Evolutionary conservation across 441 rosid genomes (phyloP), one percentile per base, ranked within the genome.

Genomic region (Erysimum cheiri): DNA sequence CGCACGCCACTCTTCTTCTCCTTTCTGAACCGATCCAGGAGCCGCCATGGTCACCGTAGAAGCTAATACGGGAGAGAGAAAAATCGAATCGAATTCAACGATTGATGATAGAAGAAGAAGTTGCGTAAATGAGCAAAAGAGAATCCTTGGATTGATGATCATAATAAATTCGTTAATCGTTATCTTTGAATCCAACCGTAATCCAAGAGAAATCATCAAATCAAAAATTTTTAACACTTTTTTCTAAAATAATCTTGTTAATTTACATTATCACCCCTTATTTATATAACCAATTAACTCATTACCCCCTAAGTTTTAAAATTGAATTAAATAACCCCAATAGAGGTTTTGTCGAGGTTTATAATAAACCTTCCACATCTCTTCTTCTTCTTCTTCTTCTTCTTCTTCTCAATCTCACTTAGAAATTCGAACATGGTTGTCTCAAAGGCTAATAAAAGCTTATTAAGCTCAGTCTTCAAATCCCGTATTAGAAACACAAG

Each of bases 1-100:
- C 9, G 88, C 87, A 15, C 87, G 90, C 95, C 98, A 91, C 75
- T 93, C 96, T 22, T 88, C 97, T 67, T 93, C 92, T 2, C 93
- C 78, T 69, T 84, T 91, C 54, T 76, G 81, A 31, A 79, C 77
- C 22, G 92, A 77, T 32, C 86, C 88, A 19, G 85, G 32, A 72
- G 76, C 84, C 52, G 88, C 85, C 94, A 85, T 82, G 56, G 19
- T 79, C 75, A 19, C 87, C 72, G 46, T 82, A 85, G 44, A 85
- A 84, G 70, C 75, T 58, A 37, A 22, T 1, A 3, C 19, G 11
- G 13, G 15, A 37, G 46, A 2, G 10, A 36, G 6, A 0, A 15
- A 12, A 55, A 37, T 12, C 46, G 64, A 60, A 26, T 9, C 22
- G 8, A 12, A 39, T 10, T 1, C 63, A 12, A 4, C 15, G 44